Base-by-base conservation (phyloP, 345 rosid species). In the Draba incana region DNA sequence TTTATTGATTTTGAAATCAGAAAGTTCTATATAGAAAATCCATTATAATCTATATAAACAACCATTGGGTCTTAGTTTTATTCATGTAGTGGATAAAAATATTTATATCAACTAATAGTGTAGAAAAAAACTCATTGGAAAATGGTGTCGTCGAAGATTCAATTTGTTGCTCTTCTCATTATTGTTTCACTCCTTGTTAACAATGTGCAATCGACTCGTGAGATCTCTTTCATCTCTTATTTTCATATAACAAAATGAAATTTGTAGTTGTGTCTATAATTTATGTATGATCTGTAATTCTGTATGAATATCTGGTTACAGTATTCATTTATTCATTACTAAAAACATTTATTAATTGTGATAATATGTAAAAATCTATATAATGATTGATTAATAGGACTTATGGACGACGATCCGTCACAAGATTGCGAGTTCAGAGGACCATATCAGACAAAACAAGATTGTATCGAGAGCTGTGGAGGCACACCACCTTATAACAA, bases 401-500 rank as follows among this genome's bases (percentile, higher is more conserved):
- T 57, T 39, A 57, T 57, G 47, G 20, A 20, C 20, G 33, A 31
- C 7, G 59, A 55, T 8, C 13, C 20, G 20, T 20, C 20, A 20
- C 20, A 20, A 20, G 39, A 33, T 33, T 55, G 42, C 33, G 12
- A 33, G 0, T 8, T 57, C 15, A 38, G 39, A 11, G 46, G 47
- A 38, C 50, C 24, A 4, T 62, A 44, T 14, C 14, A 33, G 13
- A 47, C 15, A 33, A 62, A 48, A 47, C 12, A 12, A 62, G 45
- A 47, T 35, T 62, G 49, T 41, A 0, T 59, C 23, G 24, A 24
- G 20, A 13, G 15, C 3, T 59, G 64, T 59, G 64, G 64, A 59
- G 37, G 64, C 35, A 41, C 35, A 41, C 64, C 64, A 59, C 64
- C 49, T 41, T 59, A 1, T 25, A 23, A 39, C 8, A 58, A 58